A percentile compares a stretch with the other conserved stretches of the same genome.
Evolutionary conservation across 345 rosid genomes (phyloP).

Genomic region (Moricandia arvensis): DNA sequence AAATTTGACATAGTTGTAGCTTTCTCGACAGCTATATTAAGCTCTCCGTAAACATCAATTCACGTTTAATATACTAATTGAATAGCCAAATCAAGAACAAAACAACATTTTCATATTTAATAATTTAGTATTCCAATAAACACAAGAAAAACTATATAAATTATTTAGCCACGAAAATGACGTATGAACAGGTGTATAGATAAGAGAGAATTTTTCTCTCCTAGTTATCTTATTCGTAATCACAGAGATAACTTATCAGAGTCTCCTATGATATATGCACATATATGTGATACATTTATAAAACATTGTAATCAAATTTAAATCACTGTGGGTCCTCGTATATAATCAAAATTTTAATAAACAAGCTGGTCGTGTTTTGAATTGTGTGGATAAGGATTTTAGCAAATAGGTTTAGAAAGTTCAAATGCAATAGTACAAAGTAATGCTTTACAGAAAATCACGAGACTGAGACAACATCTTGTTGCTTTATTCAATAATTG

Average conservation of each 20-base stretch:
- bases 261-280: slow-evolving; percentile 10
- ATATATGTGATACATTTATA: neutral
- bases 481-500: slow-evolving; percentile 1
- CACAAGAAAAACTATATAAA: neutral
- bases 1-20: slow-evolving; percentile 20
- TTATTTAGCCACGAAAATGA: neutral
- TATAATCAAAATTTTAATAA: neutral
- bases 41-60: slow-evolving; percentile 1
- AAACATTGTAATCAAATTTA: neutral
- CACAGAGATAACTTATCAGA: slow-evolving; percentile 25
- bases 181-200: slow-evolving; percentile 1
- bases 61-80: neutral
- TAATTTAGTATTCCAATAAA: slow-evolving; percentile 5
- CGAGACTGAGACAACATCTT: neutral
- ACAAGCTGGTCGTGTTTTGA: neutral
- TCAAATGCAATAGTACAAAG: slow-evolving; percentile 10
- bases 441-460: slow-evolving; percentile 20
- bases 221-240: slow-evolving; percentile 11
- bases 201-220: neutral
- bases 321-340: slow-evolving; percentile 17
- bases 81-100: slow-evolving; percentile 15
- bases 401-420: neutral
- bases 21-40: slow-evolving; percentile 29
- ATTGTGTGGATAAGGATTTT: neutral
- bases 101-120: neutral